phyloP scores from a whole-genome alignment of 768 basidiomycete genomes.

The Termitomyces sp. region DNA sequence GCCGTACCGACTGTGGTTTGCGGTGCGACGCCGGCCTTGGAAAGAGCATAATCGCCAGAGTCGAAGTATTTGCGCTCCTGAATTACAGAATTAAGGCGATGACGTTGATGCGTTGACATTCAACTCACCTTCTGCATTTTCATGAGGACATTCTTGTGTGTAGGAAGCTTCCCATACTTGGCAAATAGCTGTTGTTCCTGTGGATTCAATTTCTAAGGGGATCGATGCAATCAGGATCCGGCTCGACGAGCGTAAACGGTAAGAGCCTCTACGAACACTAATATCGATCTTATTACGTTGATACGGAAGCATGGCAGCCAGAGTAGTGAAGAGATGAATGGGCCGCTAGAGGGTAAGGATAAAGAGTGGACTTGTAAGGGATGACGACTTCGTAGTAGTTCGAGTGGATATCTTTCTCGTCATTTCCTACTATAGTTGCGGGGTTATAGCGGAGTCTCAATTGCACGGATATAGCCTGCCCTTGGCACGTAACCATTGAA shows the following conservation, averaged over 20 bases:
- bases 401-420: constrained; percentile 13
- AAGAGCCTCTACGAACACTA: constrained; percentile 55
- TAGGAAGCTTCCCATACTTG: constrained; percentile 92
- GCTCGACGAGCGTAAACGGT: background rate
- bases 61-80: constrained; percentile 99
- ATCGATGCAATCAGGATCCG: constrained; percentile 21
- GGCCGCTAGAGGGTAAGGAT: constrained; percentile 19
- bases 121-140: constrained; percentile 89
- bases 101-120: constrained; percentile 10
- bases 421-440: constrained; percentile 19
- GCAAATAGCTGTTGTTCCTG: constrained; percentile 94
- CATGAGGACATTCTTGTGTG: constrained; percentile 87
- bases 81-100: constrained; percentile 10
- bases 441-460: constrained; percentile 27
- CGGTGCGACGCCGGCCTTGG: constrained; percentile 90
- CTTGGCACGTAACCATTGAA: no score
- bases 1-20: constrained; percentile 91
- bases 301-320: constrained; percentile 61
- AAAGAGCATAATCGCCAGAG: constrained; percentile 97
- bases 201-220: constrained; percentile 66
- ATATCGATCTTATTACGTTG: constrained; percentile 93
- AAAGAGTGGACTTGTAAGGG: constrained; percentile 11
- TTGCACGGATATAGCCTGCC: constrained; percentile 9
- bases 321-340: constrained; percentile 23
- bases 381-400: constrained; percentile 18